Evolutionary conservation across 345 rosid species (phyloP).

Genomic region (Murraya koenigii): DNA sequence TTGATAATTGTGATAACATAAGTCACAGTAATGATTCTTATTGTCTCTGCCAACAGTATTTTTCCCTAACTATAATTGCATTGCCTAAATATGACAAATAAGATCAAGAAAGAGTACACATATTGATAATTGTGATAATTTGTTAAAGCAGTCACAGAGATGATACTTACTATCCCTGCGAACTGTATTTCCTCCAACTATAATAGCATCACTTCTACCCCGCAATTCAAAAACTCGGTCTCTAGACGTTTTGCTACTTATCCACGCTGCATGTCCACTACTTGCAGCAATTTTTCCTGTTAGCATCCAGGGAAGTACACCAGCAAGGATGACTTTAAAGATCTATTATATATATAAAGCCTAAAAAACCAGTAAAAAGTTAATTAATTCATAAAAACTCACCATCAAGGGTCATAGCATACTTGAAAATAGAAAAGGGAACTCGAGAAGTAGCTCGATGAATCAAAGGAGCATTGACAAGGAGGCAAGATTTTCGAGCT

Average conservation of each 20-base stretch:
- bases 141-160: neutral
- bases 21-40: constrained; percentile 26
- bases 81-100: constrained; percentile 37
- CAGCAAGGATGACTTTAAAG: neutral
- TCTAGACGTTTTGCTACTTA: constrained; percentile 83
- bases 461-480: constrained; percentile 86
- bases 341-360: neutral
- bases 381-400: constrained; percentile 20
- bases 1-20: neutral
- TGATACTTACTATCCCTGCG: constrained; percentile 71
- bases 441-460: constrained; percentile 77
- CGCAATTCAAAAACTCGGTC: constrained; percentile 76
- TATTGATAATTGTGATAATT: neutral
- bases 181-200: constrained; percentile 92
- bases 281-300: constrained; percentile 92
- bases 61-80: constrained; percentile 83
- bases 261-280: constrained; percentile 94
- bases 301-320: constrained; percentile 15
- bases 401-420: constrained; percentile 99
- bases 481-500: constrained; percentile 74
- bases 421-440: constrained; percentile 90
- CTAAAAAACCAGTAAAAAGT: neutral
- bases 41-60: constrained; percentile 79
- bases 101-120: neutral
- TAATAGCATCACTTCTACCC: constrained; percentile 83